phyloP scores from a whole-genome alignment of 768 basidiomycete species.

The Leccinum pellstonianum region DNA sequence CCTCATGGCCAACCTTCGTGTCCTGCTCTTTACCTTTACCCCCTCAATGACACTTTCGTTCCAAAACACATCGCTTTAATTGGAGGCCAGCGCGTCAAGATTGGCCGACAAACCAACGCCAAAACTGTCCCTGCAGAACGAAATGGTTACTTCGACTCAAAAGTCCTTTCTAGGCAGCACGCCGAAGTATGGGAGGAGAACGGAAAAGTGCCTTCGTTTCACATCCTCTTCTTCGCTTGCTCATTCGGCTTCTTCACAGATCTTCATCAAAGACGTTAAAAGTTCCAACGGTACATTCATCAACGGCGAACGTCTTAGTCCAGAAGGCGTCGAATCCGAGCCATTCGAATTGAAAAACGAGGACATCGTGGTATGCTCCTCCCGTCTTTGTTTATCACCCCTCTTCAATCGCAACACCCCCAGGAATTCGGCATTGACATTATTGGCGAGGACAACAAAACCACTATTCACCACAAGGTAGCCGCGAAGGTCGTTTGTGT shows the following conservation, averaged over 20 bases:
- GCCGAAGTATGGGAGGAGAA: constrained; percentile 98
- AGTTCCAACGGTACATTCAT: constrained; percentile 98
- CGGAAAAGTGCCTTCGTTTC: constrained; percentile 60
- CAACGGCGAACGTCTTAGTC: constrained; percentile 88
- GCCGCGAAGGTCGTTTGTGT: constrained; percentile 92
- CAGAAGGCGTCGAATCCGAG: constrained; percentile 87
- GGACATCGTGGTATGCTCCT: constrained; percentile 82
- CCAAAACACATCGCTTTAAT: constrained; percentile 90
- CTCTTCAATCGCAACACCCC: constrained; percentile 4
- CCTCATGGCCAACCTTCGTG: constrained; percentile 26
- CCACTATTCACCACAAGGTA: constrained; percentile 97
- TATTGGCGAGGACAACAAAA: constrained; percentile 96
- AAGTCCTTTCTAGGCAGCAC: constrained; percentile 90
- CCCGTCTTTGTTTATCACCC: constrained; percentile 1
- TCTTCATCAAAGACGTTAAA: constrained; percentile 98
- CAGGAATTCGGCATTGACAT: constrained; percentile 99
- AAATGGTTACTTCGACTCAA: constrained; percentile 97
- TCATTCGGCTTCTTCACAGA: constrained; percentile 45
- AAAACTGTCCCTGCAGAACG: constrained; percentile 91
- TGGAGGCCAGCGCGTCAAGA: constrained; percentile 70
- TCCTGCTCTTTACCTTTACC: constrained; percentile 72
- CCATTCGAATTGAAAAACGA: constrained; percentile 93
- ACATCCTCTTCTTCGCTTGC: constrained; percentile 4
- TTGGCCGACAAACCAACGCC: constrained; percentile 93
- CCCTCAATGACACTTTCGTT: constrained; percentile 90